These are phyloP conservation scores for Kingdonia uniflora DNA, from an alignment of 164 flowering plant species.

Conservation along the genomic window DNA sequence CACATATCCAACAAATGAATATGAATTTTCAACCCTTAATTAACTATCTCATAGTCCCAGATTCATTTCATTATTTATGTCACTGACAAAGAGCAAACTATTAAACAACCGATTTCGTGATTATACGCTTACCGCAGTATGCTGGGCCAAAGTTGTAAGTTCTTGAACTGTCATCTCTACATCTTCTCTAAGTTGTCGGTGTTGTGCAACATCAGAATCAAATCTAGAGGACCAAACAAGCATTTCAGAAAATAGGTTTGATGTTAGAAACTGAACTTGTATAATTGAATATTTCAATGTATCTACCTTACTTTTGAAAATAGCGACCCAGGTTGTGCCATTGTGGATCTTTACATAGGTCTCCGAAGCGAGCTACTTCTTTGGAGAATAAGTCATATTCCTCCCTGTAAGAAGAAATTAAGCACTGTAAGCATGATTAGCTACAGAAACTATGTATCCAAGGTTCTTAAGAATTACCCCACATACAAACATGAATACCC, in stretches of 20 bases:
- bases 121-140: constrained; percentile 68
- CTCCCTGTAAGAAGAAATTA: constrained; percentile 36
- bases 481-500: no score
- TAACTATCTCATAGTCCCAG: no score
- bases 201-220: constrained; percentile 41
- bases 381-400: constrained; percentile 59
- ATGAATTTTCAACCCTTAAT: no score
- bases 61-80: no score
- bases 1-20: no score
- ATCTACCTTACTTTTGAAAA: constrained; percentile 56
- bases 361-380: constrained; percentile 85
- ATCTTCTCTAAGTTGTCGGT: constrained; percentile 54
- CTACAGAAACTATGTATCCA: no score
- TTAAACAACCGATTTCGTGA: neutral
- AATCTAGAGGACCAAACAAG: constrained; percentile 31
- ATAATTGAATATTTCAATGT: neutral
- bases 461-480: no score
- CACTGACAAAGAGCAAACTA: no score
- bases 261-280: constrained; percentile 5
- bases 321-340: constrained; percentile 82
- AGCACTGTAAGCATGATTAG: constrained; percentile 15
- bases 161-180: constrained; percentile 56
- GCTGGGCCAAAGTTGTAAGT: constrained; percentile 53
- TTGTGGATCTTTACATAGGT: constrained; percentile 87
- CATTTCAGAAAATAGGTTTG: neutral